Base-by-base conservation (phyloP, 352 stramenopile species). In the Plasmopara viticola region DNA sequence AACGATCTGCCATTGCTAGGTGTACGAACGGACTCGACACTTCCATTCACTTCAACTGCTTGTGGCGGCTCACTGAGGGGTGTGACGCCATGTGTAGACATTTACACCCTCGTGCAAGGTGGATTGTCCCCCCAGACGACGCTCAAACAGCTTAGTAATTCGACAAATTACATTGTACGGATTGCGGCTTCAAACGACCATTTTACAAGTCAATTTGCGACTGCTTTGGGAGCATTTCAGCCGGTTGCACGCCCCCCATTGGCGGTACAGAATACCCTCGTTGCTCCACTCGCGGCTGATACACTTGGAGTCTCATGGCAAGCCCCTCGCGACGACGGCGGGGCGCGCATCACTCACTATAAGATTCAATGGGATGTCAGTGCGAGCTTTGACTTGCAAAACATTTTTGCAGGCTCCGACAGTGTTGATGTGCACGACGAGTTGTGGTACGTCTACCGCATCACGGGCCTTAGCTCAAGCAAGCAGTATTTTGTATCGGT, bases 341-440 rank as follows among this genome's bases (percentile, higher is more conserved):
- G 91, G 0, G 56, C 79, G n/a, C 42, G 37, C 6, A 63, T 98
- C 13, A 73, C 78, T n/a, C 76, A 95, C 47, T 98, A 97, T 71
- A 87, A 84, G 25, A 61, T 98, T 7, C 85, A 98, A 64, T 98
- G 93, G 91, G 93, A 97, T 48, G 72, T 81, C 15, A 90, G 80
- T 37, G 58, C 71, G 9, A 73, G 65, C 30, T 98, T 97, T 61
- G 77, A 92, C 31, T 64, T 78, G 47, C 72, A 87, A 55, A 86
- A 68, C 25, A 68, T 86, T 18, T 84, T 76, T 18, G 51, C 78
- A 2, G 80, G 74, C 2, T 83, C 70, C 0, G 67, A 71, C 4
- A 53, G 72, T 4, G 57, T 44, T 9, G 5, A 9, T 49, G 40
- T 47, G 25, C 30, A n/a, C 0, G 13, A 44, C 33, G 46, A 44